Evolutionary conservation across 208 protist genomes (phyloP).

Genomic region (Trichomonas gallinae): DNA sequence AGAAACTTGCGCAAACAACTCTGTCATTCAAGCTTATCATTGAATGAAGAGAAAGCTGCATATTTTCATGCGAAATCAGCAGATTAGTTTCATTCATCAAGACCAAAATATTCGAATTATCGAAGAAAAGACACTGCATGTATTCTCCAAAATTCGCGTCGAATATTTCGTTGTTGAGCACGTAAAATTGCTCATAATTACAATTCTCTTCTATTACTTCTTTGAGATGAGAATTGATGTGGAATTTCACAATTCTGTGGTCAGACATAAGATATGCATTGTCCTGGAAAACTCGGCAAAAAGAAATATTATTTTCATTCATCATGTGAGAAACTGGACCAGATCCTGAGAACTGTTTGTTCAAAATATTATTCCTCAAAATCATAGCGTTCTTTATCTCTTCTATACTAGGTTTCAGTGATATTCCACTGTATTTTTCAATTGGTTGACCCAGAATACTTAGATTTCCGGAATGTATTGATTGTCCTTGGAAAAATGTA

Average conservation of each 20-base stretch:
- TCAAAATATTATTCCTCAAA: neutral
- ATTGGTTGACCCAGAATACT: neutral
- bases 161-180: neutral
- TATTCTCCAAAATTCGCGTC: neutral
- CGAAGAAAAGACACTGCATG: neutral
- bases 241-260: no score
- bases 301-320: no score
- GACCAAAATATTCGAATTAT: neutral
- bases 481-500: neutral
- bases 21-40: neutral
- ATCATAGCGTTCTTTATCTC: neutral
- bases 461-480: neutral
- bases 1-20: neutral
- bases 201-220: neutral
- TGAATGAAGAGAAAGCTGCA: neutral
- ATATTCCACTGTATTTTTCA: neutral
- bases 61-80: neutral
- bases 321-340: no score
- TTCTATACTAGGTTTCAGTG: neutral
- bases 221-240: no score
- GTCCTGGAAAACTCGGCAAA: no score
- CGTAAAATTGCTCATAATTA: neutral
- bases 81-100: neutral
- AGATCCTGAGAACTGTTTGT: no score
- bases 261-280: no score